Evolutionary conservation across 192 early-diverging fungal genomes (phyloP).

Genomic region (Umbelopsis sp.): DNA sequence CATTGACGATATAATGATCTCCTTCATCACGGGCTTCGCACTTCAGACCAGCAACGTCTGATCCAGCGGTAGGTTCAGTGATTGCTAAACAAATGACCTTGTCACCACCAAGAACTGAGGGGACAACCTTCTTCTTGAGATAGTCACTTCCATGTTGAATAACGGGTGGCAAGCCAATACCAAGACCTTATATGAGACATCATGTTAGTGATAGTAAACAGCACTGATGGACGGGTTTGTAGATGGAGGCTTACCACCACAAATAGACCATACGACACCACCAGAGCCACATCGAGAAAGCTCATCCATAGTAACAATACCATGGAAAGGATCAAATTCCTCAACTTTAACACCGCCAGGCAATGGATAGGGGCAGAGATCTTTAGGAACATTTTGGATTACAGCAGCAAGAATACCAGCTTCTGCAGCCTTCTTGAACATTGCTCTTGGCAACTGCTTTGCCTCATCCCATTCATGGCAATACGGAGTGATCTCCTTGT

Average conservation of each 20-base stretch:
- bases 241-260: not conserved
- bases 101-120: constrained; percentile 64
- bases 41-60: constrained; percentile 75
- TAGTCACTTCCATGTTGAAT: constrained; percentile 70
- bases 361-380: constrained; percentile 36
- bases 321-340: constrained; percentile 71
- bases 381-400: constrained; percentile 42
- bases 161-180: constrained; percentile 77
- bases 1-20: constrained; percentile 75
- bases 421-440: constrained; percentile 76
- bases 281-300: constrained; percentile 79
- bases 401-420: constrained; percentile 72
- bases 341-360: constrained; percentile 51
- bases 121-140: constrained; percentile 66
- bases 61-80: constrained; percentile 73
- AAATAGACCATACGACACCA: constrained; percentile 70
- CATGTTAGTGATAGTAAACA: not conserved
- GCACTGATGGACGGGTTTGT: not conserved
- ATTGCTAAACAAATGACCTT: constrained; percentile 84
- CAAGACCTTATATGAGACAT: constrained; percentile 43
- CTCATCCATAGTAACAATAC: constrained; percentile 79
- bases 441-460: constrained; percentile 68
- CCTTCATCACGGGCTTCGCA: constrained; percentile 73
- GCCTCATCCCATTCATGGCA: constrained; percentile 84
- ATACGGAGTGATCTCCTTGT: constrained; percentile 76